These are phyloP conservation scores for Vigna unguiculata DNA, from an alignment of 306 rosid genomes.

Conservation along the genomic window DNA sequence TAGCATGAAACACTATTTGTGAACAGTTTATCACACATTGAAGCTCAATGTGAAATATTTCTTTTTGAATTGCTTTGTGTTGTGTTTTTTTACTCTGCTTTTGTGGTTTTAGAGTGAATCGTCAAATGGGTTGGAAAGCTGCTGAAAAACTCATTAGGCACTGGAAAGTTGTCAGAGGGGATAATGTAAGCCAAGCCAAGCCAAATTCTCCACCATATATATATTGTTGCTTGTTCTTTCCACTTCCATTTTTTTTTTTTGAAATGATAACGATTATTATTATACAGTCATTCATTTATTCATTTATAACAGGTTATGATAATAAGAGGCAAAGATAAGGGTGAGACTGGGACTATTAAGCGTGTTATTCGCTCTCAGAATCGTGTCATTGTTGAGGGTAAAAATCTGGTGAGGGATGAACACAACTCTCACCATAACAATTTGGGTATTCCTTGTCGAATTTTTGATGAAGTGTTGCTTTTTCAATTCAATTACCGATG, in stretches of 20 bases:
- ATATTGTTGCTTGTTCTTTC: neutral
- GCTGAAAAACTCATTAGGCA: slow-evolving; percentile 93
- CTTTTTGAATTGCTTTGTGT: neutral
- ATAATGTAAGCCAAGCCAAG: slow-evolving; percentile 58
- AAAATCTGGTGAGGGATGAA: slow-evolving; percentile 74
- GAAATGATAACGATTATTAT: neutral
- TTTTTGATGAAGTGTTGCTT: neutral
- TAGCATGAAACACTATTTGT: neutral
- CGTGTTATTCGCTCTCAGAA: slow-evolving; percentile 93
- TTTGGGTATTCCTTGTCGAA: neutral
- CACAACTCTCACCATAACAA: neutral
- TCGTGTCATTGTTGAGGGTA: slow-evolving; percentile 93
- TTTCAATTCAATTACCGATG: neutral
- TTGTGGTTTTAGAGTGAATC: slow-evolving; percentile 13
- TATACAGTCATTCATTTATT: neutral
- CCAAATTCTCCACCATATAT: neutral
- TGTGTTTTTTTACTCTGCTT: neutral
- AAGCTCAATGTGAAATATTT: neutral
- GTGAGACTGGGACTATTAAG: slow-evolving; percentile 76
- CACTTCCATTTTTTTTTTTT: neutral
- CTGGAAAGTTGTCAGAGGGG: slow-evolving; percentile 92
- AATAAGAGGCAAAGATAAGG: slow-evolving; percentile 90
- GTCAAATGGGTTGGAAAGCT: slow-evolving; percentile 96
- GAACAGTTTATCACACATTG: neutral
- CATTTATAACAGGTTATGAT: slow-evolving; percentile 76